phyloP scores from a whole-genome alignment of 352 stramenopile species.

The Aphanomyces astaci region DNA sequence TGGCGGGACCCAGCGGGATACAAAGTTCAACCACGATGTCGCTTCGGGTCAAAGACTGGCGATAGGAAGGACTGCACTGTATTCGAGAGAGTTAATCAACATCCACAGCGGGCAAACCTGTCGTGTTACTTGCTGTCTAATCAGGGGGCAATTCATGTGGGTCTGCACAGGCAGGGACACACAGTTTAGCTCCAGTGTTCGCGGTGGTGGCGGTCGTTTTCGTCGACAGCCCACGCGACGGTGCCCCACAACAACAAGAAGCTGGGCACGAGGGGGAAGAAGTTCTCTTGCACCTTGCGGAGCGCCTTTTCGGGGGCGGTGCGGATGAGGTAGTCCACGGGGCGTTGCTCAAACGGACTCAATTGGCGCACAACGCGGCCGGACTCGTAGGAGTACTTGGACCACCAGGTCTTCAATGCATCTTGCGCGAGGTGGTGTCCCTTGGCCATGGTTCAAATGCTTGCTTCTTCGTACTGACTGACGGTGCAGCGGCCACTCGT shows the following conservation, averaged over 20 bases:
- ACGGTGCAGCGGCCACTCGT: constrained; percentile 9
- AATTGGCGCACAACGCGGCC: constrained; percentile 60
- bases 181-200: constrained; percentile 62
- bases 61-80: not conserved
- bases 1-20: no score
- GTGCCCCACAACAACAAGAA: constrained; percentile 54
- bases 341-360: constrained; percentile 60
- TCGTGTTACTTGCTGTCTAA: not conserved
- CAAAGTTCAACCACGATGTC: no score
- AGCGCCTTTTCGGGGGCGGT: constrained; percentile 67
- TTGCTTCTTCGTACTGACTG: constrained; percentile 25
- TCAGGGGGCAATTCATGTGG: not conserved
- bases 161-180: not conserved
- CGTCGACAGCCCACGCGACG: constrained; percentile 57
- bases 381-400: constrained; percentile 54
- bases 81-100: not conserved
- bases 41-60: not conserved
- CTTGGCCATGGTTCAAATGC: not conserved
- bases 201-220: constrained; percentile 74
- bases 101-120: not conserved
- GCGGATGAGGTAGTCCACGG: constrained; percentile 57
- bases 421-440: constrained; percentile 16
- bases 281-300: constrained; percentile 78
- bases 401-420: constrained; percentile 50
- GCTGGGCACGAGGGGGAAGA: constrained; percentile 54